phyloP scores from a whole-genome alignment of 2,329 filamentous ascomycete species.

The Orbilia javanica region DNA sequence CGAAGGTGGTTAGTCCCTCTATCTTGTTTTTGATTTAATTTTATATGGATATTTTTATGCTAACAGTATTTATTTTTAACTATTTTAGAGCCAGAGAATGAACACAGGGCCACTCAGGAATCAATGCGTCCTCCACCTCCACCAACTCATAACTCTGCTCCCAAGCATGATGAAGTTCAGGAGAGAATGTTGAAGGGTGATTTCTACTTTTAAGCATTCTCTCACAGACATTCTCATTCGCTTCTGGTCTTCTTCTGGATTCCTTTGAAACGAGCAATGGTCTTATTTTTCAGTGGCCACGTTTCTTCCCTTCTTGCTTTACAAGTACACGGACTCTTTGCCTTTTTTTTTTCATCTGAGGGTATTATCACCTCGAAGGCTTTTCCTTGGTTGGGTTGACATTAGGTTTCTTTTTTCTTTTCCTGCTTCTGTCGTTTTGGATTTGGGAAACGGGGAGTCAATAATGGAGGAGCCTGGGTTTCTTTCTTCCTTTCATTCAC shows the following conservation, averaged over 20 bases:
- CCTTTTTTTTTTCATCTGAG: slow-evolving; percentile 9
- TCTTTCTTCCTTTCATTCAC: neutral
- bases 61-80: slow-evolving; percentile 62
- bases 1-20: slow-evolving; percentile 73
- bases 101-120: slow-evolving; percentile 41
- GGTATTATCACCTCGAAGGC: neutral
- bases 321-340: slow-evolving; percentile 15
- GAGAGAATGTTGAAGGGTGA: slow-evolving; percentile 97
- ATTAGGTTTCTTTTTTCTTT: neutral
- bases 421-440: neutral
- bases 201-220: slow-evolving; percentile 79
- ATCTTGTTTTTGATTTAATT: slow-evolving; percentile 47
- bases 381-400: neutral
- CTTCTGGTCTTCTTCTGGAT: neutral
- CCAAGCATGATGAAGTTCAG: slow-evolving; percentile 82
- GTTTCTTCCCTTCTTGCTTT: neutral
- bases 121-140: slow-evolving; percentile 64
- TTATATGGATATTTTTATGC: slow-evolving; percentile 64
- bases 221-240: neutral
- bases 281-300: neutral
- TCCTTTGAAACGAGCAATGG: neutral
- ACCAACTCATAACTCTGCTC: slow-evolving; percentile 64
- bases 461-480: slow-evolving; percentile 6
- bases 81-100: slow-evolving; percentile 57
- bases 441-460: slow-evolving; percentile 14